Evolutionary conservation across 495 filamentous ascomycete genomes (phyloP), one percentile per base, ranked within the genome.

Genomic region (Penicillium bovifimosum): DNA sequence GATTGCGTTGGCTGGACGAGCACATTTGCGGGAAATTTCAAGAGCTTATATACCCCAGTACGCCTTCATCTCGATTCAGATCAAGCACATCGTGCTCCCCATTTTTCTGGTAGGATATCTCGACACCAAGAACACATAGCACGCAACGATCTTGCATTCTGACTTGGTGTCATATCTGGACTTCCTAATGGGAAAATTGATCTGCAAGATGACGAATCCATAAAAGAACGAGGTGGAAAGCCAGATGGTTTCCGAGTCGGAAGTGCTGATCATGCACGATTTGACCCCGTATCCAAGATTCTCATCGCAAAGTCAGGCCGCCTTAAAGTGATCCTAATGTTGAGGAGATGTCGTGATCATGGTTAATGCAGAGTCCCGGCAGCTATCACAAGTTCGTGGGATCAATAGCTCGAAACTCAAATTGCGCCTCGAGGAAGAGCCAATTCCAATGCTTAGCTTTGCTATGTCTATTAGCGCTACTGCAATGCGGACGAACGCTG

Each of bases 21-120:
- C 54, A 58, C 9, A 61, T 64, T 62, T 66, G 64, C 65, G 66
- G 47, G 62, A 53, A 57, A 53, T 67, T 18, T 17, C 5, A 9
- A 6, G 11, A n/a, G 16, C 51, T 60, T 65, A 65, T 58, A 65
- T 65, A 63, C 32, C 47, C 31, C 16, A 29, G 9, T 43, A 2
- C 16, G 11, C 14, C 24, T 52, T 28, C 26, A 28, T 35, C n/a
- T 38, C 24, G 24, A 24, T 16, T 9, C 28, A n/a, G 17, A 39
- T 17, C 13, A 39, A 45, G 27, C 10, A 10, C 26, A 24, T 24
- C 18, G 3, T 40, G 24, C n/a, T 24, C 10, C 35, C 31, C 41
- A 18, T 54, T 41, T 29, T 31, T 53, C 42, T 33, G 24, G 49
- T 42, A 6, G 31, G 28, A 9, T 16, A 28, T 24, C 47, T 53